A percentile compares a stretch with the other conserved stretches of the same genome.
Conservation (phyloP, 148 eudicot genomes). For the Vaccinium vitisidaea region DNA sequence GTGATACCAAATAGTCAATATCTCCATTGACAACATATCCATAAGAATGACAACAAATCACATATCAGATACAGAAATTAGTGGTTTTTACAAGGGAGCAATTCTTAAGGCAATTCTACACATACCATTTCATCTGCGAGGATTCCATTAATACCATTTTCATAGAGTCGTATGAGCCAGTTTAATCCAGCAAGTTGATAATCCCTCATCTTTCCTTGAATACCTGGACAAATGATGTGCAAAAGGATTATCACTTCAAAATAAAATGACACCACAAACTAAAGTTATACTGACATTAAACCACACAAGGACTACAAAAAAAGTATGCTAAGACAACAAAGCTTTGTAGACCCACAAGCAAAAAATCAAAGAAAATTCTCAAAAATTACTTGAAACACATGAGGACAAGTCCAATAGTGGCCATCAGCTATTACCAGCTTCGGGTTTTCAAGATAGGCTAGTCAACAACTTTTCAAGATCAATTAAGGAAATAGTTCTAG, state of each 20-base stretch:
- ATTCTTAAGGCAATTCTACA: background rate
- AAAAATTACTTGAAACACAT: background rate
- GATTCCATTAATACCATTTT: conserved; percentile 98
- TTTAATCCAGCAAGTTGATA: conserved; percentile 98
- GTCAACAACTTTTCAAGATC: background rate
- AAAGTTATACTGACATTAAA: background rate
- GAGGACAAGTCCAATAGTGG: background rate
- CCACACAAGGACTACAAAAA: background rate
- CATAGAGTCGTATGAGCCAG: conserved; percentile 93
- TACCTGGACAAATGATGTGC: conserved; percentile 45
- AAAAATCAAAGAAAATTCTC: background rate
- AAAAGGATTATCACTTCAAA: background rate
- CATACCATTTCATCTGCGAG: conserved; percentile 99
- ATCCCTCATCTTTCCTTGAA: conserved; percentile 98
- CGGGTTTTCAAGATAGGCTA: background rate
- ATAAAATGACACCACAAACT: background rate
- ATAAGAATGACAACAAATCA: background rate
- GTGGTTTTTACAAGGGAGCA: background rate
- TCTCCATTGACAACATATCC: background rate
- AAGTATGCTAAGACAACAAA: background rate
- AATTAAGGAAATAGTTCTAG: conserved; percentile 1
- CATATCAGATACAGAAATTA: background rate
- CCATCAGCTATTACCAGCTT: background rate
- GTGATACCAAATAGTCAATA: background rate
- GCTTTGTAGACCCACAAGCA: background rate